Conservation (phyloP, 371 early-diverging fungal species). For the Coemansia sp. region DNA sequence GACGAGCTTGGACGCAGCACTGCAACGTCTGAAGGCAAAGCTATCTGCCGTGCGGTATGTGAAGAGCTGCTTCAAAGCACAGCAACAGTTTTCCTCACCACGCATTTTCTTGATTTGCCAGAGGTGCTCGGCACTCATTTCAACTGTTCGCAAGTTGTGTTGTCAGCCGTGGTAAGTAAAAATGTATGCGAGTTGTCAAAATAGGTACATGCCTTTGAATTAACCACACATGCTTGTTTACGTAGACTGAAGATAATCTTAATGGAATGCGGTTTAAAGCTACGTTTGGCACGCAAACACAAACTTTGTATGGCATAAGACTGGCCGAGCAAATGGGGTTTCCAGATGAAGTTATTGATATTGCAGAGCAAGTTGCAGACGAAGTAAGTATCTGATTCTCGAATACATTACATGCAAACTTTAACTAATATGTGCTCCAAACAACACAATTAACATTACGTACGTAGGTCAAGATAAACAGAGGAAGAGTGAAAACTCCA, state of each 20-base stretch:
- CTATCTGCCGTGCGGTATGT: slow-evolving; percentile 47
- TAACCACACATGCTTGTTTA: not conserved
- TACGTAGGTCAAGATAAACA: not conserved
- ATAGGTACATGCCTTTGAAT: not conserved
- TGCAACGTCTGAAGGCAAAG: slow-evolving; percentile 33
- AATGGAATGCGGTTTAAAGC: slow-evolving; percentile 24
- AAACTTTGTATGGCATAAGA: slow-evolving; percentile 41
- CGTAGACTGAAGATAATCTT: not conserved
- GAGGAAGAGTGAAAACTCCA: not conserved
- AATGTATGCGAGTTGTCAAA: not conserved
- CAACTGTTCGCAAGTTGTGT: slow-evolving; percentile 24
- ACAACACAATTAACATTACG: not conserved
- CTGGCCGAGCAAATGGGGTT: slow-evolving; percentile 41
- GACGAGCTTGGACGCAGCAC: slow-evolving; percentile 54
- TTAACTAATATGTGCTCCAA: not conserved
- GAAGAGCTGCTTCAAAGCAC: slow-evolving; percentile 28
- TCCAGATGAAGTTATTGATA: slow-evolving; percentile 25
- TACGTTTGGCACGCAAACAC: slow-evolving; percentile 13
- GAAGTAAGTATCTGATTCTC: slow-evolving; percentile 10
- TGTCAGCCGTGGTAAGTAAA: slow-evolving; percentile 29
- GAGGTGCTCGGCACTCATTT: slow-evolving; percentile 18
- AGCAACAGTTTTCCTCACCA: slow-evolving; percentile 49
- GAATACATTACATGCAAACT: not conserved
- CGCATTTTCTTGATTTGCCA: slow-evolving; percentile 49
- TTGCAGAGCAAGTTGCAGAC: slow-evolving; percentile 38